Evolutionary conservation across 2,329 filamentous ascomycete species (phyloP), one percentile per base, ranked within the genome.

Genomic region (Aspergillus spinulosporus): DNA sequence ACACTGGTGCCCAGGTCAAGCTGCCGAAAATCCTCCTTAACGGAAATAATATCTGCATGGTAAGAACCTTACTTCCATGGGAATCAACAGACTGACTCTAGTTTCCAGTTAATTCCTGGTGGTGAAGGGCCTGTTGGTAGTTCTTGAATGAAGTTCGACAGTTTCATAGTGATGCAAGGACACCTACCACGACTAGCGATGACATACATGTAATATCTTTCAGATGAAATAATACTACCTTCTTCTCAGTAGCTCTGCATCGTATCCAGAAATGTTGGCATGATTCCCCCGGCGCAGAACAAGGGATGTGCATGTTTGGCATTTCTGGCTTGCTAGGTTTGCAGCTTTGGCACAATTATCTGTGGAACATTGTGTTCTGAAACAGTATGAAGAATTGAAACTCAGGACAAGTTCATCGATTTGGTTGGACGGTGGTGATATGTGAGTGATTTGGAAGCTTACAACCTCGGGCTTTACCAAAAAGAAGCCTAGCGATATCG

Each of bases 31-130:
- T 99, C 59, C 78, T 99, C 42, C 80, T 99, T 39, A 99, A 99
- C 69, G 94, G 94, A 56, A 99, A 99, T 79, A 97, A 97, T 70
- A 91, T 99, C 62, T 97, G 93, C 89, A 99, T 99, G 94, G 94
- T 96, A 83, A 54, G 81, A 51, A 36, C 11, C 12, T 3, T 6
- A 5, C 1, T 12, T 26, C 28, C 15, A 9, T 32, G 26, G 9
- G 14, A 21, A 21, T 40, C 39, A 4, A 14, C 29, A 28, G 26
- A 37, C 39, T 40, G 12, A 50, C 21, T 21, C 43, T 59, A 5
- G 4, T 31, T 5, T 44, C 26, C 61, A 92, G 88, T 81, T 92
- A 74, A 90, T 91, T 68, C 88, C 88, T 3, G 88, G 88, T 65
- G 88, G 88, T 49, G 88, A 91, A 72, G 88, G 88, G 3, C 88